These are phyloP conservation scores for Dactylellina drechsleri DNA, from an alignment of 2,329 filamentous ascomycete species.

Conservation along the genomic window DNA sequence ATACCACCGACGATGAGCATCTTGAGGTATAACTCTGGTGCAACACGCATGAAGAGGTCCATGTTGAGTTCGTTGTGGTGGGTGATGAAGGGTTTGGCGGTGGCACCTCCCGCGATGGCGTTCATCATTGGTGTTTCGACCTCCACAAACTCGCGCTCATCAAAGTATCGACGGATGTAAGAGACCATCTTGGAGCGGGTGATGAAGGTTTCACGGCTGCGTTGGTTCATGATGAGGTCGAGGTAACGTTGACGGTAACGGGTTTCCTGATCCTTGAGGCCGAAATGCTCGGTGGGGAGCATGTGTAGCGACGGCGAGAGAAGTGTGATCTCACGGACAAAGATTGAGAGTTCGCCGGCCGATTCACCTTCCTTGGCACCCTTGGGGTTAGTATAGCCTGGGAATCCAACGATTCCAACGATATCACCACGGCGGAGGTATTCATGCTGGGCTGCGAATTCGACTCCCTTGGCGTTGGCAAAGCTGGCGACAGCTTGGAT, in stretches of 20 bases:
- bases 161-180: conserved; percentile 89
- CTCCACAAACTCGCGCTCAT: conserved; percentile 86
- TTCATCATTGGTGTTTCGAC: conserved; percentile 99
- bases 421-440: conserved; percentile 90
- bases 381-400: conserved; percentile 87
- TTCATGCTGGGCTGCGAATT: conserved; percentile 89
- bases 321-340: conserved; percentile 84
- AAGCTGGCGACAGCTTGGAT: conserved; percentile 93
- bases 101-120: conserved; percentile 92
- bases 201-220: conserved; percentile 81
- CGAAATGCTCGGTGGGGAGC: conserved; percentile 88
- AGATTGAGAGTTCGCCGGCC: conserved; percentile 87
- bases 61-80: conserved; percentile 96
- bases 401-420: conserved; percentile 85
- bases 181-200: conserved; percentile 87
- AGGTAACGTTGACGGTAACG: conserved; percentile 92
- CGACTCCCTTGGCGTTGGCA: conserved; percentile 74
- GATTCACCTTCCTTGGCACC: conserved; percentile 76
- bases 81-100: conserved; percentile 92
- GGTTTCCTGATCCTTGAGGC: conserved; percentile 94
- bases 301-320: conserved; percentile 91
- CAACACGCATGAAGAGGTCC: conserved; percentile 93
- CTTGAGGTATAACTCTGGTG: conserved; percentile 96
- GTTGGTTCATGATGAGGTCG: conserved; percentile 96
- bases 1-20: conserved; percentile 93